These are phyloP conservation scores for Penicillium psychrosexuale DNA, from an alignment of 2,329 filamentous ascomycete species.

Conservation along the genomic window DNA sequence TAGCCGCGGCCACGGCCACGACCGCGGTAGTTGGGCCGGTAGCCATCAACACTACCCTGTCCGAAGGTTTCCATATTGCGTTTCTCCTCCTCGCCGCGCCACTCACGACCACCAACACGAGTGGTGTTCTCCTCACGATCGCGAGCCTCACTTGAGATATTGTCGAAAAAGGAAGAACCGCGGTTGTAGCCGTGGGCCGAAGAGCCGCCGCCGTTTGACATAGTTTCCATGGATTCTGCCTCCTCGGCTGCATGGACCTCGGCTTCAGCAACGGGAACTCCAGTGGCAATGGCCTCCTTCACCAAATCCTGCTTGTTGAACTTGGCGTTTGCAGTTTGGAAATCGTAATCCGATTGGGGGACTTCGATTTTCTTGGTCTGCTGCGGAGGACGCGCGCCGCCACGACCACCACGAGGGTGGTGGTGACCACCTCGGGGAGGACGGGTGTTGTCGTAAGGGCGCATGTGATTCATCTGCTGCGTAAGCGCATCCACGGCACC, in stretches of 20 bases:
- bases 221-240: conserved; percentile 49
- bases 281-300: conserved; percentile 79
- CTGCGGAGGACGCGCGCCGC: conserved; percentile 44
- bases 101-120: conserved; percentile 75
- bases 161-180: conserved; percentile 90
- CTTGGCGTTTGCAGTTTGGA: conserved; percentile 78
- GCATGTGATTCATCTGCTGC: conserved; percentile 47
- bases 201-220: conserved; percentile 31
- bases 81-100: conserved; percentile 87
- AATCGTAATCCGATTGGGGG: conserved; percentile 88
- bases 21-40: conserved; percentile 72
- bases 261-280: conserved; percentile 61
- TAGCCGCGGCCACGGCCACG: conserved; percentile 53
- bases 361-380: conserved; percentile 74
- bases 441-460: conserved; percentile 40
- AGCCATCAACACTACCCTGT: conserved; percentile 90
- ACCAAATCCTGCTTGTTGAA: conserved; percentile 85
- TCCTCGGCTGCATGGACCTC: conserved; percentile 48
- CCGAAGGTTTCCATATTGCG: conserved; percentile 98
- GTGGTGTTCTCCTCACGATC: conserved; percentile 72
- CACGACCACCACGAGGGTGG: conserved; percentile 46
- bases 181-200: conserved; percentile 72
- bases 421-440: conserved; percentile 40
- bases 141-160: conserved; percentile 91
- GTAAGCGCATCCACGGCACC: conserved; percentile 43